These are phyloP conservation scores for Ophiostoma australiae DNA, from an alignment of 2,329 filamentous ascomycete genomes.

Conservation along the genomic window DNA sequence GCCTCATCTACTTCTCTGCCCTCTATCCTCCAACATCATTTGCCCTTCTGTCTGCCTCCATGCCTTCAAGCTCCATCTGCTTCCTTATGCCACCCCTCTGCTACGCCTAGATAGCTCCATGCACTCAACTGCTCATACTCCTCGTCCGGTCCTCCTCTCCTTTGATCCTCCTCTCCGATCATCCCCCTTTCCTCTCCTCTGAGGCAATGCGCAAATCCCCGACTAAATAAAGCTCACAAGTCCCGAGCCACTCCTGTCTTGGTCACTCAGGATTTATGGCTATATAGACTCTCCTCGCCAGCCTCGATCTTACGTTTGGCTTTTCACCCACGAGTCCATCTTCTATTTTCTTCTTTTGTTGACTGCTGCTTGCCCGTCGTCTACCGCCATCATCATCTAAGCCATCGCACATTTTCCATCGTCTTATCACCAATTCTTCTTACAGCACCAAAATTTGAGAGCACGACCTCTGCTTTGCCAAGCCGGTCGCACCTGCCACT, in stretches of 20 bases:
- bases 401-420: background rate
- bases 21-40: background rate
- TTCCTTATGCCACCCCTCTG: background rate
- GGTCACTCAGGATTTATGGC: slow-evolving; percentile 3
- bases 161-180: background rate
- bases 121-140: background rate
- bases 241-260: slow-evolving; percentile 7
- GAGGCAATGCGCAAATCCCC: background rate
- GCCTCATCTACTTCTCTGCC: background rate
- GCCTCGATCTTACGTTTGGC: background rate
- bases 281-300: slow-evolving; percentile 11
- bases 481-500: slow-evolving; percentile 10
- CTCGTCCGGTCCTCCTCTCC: background rate
- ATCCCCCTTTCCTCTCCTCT: background rate
- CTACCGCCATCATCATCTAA: background rate
- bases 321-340: background rate
- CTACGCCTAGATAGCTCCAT: background rate
- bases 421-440: too few relatives aligned
- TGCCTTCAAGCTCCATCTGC: too few relatives aligned
- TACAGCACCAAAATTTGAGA: background rate
- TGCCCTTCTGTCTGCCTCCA: background rate
- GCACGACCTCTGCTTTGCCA: background rate
- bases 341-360: background rate
- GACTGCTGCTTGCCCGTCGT: background rate
- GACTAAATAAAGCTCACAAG: background rate